Evolutionary conservation across 208 protist genomes (phyloP), one percentile per base, ranked within the genome.

Genomic region (Leishmania turanica): DNA sequence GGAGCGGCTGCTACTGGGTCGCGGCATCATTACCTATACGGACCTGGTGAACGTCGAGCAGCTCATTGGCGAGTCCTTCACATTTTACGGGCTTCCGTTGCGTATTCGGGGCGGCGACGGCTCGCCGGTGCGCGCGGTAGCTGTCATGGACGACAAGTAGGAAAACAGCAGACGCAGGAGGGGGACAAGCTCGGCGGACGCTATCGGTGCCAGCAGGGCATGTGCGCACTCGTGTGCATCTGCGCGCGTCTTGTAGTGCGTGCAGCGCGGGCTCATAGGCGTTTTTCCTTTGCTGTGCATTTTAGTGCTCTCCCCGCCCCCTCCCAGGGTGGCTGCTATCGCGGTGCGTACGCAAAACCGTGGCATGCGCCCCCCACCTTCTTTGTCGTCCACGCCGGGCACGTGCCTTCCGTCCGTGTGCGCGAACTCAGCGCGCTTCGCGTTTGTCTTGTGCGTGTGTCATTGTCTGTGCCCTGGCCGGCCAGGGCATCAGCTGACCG

Each of bases 121-220:
- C 24, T 91, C 88, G 27, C 88, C 88, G 42, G 88, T 91, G 51
- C 82, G 88, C 15, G 88, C 88, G 2, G 82, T 91, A 0, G 88
- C 88, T 8, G 74, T 91, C 9, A 13, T 91, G 8, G 42, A 78
- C 13, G 71, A 87, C 24, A 24, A 31, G 1, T 70, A 40, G 37
- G 65, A 27, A 11, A 47, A 1, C 34, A 40, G 37, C 37, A 34
- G 65, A 3, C 2, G 6, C 65, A 34, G 40, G 40, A 11, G 37
- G 65, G n/a, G 65, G 17, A 47, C 19, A 7, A 27, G 65, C 21
- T 70, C 37, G 37, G 65, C 34, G 6, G 65, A n/a, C 37, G 37
- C 37, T 45, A 40, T 45, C 1, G 65, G 19, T 34, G 6, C 3
- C 19, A 8, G 13, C 17, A 11, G 8, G 34, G 4, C 65, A 34